Base-by-base conservation (phyloP, 352 stramenopile species). In the Globisporangium cederbergense region DNA sequence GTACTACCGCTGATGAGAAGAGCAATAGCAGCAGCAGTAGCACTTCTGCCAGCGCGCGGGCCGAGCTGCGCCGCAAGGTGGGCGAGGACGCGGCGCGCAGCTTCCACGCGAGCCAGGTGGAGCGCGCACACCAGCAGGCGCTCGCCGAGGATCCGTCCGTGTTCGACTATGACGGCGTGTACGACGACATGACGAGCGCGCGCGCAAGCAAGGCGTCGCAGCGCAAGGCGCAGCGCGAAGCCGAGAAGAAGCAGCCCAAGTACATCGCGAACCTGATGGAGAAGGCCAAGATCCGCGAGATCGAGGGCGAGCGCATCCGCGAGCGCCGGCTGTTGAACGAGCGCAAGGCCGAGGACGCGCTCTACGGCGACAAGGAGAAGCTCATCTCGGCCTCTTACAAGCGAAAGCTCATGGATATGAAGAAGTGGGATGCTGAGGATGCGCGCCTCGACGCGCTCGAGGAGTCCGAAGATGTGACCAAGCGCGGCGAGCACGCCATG, bases 361-460 rank as follows among this genome's bases (percentile, higher is more conserved):
- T 88, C 28, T 92, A 86, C 46, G 81, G 81, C 25, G 89, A 95
- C 67, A 96, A 96, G 74, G 89, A 96, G 64, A 97, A 96, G 71
- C 88, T 97, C 45, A 77, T 97, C 6, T 97, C 91, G 10, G 84
- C 87, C 1, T 95, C 90, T 16, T 97, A 97, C 76, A 97, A 97
- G 73, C 72, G 89, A 16, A 97, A 97, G 50, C 70, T 97, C n/a
- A 79, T 92, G 73, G 91, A 97, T 60, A 79, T 91, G 68, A 81
- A 93, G 67, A 83, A 86, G 45, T 97, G 91, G 91, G 91, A 97
- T 57, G 73, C 75, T 18, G 85, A 92, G 59, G 87, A 95, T 57
- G 74, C 74, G 25, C 77, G 82, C 0, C 72, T 94, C 43, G 85
- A 88, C 28, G 74, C 68, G 0, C 47, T 89, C 51, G 83, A 95